Base-by-base conservation (phyloP, 257 asterid species). In the Petrea volubilis region DNA sequence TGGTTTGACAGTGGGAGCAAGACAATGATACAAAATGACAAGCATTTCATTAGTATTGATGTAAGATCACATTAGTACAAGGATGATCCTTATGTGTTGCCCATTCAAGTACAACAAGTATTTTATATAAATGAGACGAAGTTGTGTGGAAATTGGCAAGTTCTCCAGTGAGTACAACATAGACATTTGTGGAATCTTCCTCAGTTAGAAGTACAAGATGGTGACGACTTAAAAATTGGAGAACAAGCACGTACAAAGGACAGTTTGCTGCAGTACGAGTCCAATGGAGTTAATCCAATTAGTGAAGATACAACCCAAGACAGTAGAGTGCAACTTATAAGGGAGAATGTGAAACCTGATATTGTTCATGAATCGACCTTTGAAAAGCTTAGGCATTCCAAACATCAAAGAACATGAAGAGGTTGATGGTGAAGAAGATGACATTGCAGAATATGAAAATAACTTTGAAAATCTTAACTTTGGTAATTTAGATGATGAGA, bases 131-230 rank as follows among this genome's bases (percentile, higher is more conserved):
- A 27, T 20, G 73, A 65, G 7, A 66, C 52, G 10, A 74, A 58
- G 31, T 46, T 67, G 13, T 57, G 41, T 0, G 7, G 25, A 38
- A 20, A 65, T 56, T 74, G 73, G 62, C 14, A 34, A 25, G 11
- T 74, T 17, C 68, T 65, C 11, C 51, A 41, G 21, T 38, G 67
- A 74, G 7, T 74, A 18, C 68, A 43, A 65, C 53, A 64, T 31
- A 67, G 58, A 20, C 51, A 59, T 9, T 36, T 58, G 1, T 59
- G 55, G 52, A 70, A 67, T 67, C n/a, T 67, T 14, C 70, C 50
- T n/a, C 34, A 66, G 38, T 17, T 52, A 15, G 73, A 33, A 14
- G 2, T 38, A 38, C 12, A 2, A 38, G 13, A 38, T 4, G 44
- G 1, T 38, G 44, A 9, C 13, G 6, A 10, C 5, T 3, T 7